These are phyloP conservation scores for Didymella keratinophila DNA, from an alignment of 2,329 filamentous ascomycete species.

Conservation along the genomic window DNA sequence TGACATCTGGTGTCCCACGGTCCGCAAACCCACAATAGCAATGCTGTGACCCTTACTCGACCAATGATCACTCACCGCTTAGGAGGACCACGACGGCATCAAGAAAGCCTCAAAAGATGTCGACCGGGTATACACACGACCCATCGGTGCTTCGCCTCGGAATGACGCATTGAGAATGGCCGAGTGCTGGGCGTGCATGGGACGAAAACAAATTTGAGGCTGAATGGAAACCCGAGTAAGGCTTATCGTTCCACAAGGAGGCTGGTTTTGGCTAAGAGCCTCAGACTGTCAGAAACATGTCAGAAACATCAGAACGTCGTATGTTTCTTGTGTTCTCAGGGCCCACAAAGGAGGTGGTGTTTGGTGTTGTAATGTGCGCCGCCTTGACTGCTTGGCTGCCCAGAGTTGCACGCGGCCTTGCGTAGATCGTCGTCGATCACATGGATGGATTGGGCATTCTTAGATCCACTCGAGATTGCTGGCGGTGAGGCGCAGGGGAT, in stretches of 20 bases:
- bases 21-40: slow-evolving; percentile 4
- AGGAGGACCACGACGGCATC: neutral
- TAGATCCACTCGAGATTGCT: neutral
- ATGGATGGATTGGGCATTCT: slow-evolving; percentile 5
- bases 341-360: neutral
- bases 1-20: slow-evolving; percentile 16
- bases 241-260: slow-evolving; percentile 9
- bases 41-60: slow-evolving; percentile 1
- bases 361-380: slow-evolving; percentile 6
- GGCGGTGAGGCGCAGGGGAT: slow-evolving; percentile 13
- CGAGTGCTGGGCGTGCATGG: slow-evolving; percentile 19
- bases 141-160: slow-evolving; percentile 16
- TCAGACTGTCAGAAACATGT: slow-evolving; percentile 4
- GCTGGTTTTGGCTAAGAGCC: neutral
- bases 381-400: slow-evolving; percentile 23
- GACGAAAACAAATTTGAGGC: slow-evolving; percentile 21
- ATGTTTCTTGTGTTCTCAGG: neutral
- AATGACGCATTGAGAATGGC: slow-evolving; percentile 12
- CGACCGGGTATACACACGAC: slow-evolving; percentile 3
- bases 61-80: slow-evolving; percentile 3
- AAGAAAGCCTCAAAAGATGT: neutral
- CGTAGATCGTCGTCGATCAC: slow-evolving; percentile 20
- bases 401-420: slow-evolving; percentile 17
- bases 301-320: slow-evolving; percentile 15
- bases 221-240: slow-evolving; percentile 13